phyloP scores from a whole-genome alignment of 495 filamentous ascomycete species.

The Penicillium dipodomyicola region DNA sequence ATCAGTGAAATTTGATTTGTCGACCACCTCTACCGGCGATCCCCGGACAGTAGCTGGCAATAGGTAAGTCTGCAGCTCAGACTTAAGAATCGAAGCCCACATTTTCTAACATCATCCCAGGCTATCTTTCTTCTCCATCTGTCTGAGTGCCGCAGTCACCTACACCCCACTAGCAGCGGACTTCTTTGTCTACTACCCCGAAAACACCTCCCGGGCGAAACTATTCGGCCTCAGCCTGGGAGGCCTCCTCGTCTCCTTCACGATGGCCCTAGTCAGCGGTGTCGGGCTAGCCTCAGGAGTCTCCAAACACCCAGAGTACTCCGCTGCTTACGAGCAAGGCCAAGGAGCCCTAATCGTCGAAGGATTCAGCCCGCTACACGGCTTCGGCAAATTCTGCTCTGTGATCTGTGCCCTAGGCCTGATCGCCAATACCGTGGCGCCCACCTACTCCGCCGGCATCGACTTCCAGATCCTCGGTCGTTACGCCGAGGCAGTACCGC shows the following conservation, averaged over 20 bases:
- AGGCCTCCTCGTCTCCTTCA: slow-evolving; percentile 55
- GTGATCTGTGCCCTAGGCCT: slow-evolving; percentile 70
- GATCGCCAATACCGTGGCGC: slow-evolving; percentile 67
- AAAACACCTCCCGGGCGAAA: slow-evolving; percentile 41
- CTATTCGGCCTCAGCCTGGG: slow-evolving; percentile 40
- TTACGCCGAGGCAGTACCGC: slow-evolving; percentile 54
- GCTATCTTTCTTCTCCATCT: slow-evolving; percentile 67
- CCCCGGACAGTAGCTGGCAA: slow-evolving; percentile 55
- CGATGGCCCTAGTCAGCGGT: slow-evolving; percentile 62
- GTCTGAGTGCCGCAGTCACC: slow-evolving; percentile 61
- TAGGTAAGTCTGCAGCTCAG: slow-evolving; percentile 27
- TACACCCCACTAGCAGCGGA: slow-evolving; percentile 60
- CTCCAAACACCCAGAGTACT: slow-evolving; percentile 49
- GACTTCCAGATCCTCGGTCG: slow-evolving; percentile 66
- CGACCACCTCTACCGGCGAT: slow-evolving; percentile 49
- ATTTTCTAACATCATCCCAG: slow-evolving; percentile 23
- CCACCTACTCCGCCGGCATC: slow-evolving; percentile 67
- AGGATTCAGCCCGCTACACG: slow-evolving; percentile 58
- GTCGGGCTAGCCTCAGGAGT: slow-evolving; percentile 68
- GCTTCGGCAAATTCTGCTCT: slow-evolving; percentile 71
- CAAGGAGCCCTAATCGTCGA: slow-evolving; percentile 61
- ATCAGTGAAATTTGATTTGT: slow-evolving; percentile 60
- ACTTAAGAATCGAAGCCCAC: background rate
- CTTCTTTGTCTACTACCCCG: slow-evolving; percentile 66
- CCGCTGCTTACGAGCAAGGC: slow-evolving; percentile 49